Evolutionary conservation across 345 rosid genomes (phyloP), one percentile per base, ranked within the genome.

Genomic region (Bruguiera sexangula): DNA sequence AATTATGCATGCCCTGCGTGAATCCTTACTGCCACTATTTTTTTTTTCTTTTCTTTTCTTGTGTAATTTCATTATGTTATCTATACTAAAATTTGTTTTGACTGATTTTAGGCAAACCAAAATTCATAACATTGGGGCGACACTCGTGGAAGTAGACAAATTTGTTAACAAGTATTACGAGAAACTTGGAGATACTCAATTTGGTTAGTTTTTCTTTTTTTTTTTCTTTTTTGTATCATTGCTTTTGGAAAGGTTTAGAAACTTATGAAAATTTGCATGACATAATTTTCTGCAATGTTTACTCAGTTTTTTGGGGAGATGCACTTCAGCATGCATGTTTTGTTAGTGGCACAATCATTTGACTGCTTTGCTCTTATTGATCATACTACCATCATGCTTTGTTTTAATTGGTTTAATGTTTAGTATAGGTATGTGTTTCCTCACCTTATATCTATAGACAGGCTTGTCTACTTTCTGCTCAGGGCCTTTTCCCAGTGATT

Each of bases 81-180:
- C 9, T 73, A 46, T 55, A 26, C 55, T 20, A 20, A 4, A 30
- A 9, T 73, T 66, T 72, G 53, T 59, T 66, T 73, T 70, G 46
- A 67, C 65, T 80, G 68, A 75, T 73, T 5, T 55, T 63, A 95
- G 99, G 92, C 96, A 95, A 85, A 95, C 99, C 70, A 95, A 92
- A 73, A 79, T 95, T 72, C 99, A 95, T 80, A 86, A 83, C 71
- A 84, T 88, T 54, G 98, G 99, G 68, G 98, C 94, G 51, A 86
- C 84, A 4, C 83, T 90, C 65, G 86, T 90, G 63, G 98, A 97
- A 20, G 86, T 90, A 46, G 99, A 95, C 84, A 95, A 87, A 74
- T 81, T 87, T 30, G 98, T 96, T 62, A 95, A 95, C 73, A 92
- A 95, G 82, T 95, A 92, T 76, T 92, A 88, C 66, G 85, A 92